A percentile compares a stretch with the other conserved stretches of the same genome.
These are phyloP conservation scores for Lactifluus subvellereus DNA, from an alignment of 768 basidiomycete genomes.

Conservation along the genomic window DNA sequence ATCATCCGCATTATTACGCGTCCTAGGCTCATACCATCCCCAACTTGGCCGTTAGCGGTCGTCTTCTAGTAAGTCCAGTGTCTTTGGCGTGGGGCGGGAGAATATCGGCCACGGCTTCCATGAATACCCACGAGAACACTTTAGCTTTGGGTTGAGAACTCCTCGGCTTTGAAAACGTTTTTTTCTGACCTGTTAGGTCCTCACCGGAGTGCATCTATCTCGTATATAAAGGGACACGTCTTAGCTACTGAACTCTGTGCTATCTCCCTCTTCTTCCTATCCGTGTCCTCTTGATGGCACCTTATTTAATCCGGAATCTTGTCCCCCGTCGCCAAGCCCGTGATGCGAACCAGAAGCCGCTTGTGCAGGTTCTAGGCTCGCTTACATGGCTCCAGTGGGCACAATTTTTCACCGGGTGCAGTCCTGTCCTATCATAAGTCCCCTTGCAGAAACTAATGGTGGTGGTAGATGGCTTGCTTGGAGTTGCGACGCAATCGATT, in stretches of 20 bases:
- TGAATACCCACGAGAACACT: not conserved
- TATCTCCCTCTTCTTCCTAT: not conserved
- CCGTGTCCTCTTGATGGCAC: slow-evolving; percentile 9
- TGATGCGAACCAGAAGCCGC: slow-evolving; percentile 26
- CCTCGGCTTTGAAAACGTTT: not conserved
- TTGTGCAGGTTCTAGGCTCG: slow-evolving; percentile 36
- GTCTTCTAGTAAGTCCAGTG: not conserved
- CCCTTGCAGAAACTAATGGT: not conserved
- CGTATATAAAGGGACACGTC: slow-evolving; percentile 1
- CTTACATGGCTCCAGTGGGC: slow-evolving; percentile 48
- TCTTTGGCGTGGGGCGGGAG: not conserved
- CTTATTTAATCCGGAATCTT: slow-evolving; percentile 19
- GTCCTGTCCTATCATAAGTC: not conserved
- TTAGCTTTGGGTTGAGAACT: not conserved
- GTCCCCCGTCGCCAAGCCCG: slow-evolving; percentile 1
- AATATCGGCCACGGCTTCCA: not conserved
- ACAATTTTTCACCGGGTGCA: slow-evolving; percentile 51
- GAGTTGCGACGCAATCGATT: slow-evolving; percentile 84
- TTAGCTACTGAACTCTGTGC: not conserved
- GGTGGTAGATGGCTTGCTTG: slow-evolving; percentile 68
- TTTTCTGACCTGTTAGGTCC: not conserved
- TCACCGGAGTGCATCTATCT: not conserved
- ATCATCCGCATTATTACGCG: not conserved
- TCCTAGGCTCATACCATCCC: not conserved
- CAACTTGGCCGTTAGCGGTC: not conserved